Evolutionary conservation across 176 grass and related monocot species (phyloP), one percentile per base, ranked within the genome.

Genomic region (Oryza coarctata): DNA sequence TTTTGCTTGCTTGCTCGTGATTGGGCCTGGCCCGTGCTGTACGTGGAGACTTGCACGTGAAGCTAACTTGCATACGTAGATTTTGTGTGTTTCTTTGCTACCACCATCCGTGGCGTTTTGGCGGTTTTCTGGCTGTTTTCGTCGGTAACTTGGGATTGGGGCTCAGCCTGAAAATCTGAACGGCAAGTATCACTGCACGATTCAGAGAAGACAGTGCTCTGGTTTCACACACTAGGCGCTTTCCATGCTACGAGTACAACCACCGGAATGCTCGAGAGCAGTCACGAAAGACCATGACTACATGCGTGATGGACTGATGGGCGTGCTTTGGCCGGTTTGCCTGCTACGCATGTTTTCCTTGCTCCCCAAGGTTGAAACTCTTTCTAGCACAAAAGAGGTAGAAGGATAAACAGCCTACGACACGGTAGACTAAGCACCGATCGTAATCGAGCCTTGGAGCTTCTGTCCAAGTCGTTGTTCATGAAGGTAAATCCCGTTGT

Each of bases 41-140:
- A 89, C 71, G 65, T 85, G 77, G 65, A 81, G 71, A n/a, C 77
- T 89, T 89, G 87, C 67, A 89, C 82, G 77, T 80, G 65, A 85
- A 81, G 82, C 32, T 78, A 57, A 65, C 32, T 1, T 60, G 55
- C 55, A 60, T 63, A 33, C 45, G 36, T 35, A 68, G 0, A 67
- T 43, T 45, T 68, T 61, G 52, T 18, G 20, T 58, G 22, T 9
- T 57, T 52, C 43, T 3, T 45, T 15, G 12, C 3, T 47, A 47
- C 44, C 15, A 50, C 18, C 52, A 57, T n/a, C n/a, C n/a, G 5
- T 57, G 17, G 5, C 15, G 47, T 4, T 55, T 55, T 55, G 50
- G 18, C 49, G 6, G 15, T 52, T 52, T 52, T 50, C 47, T 6
- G 17, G 1, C 0, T 0, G 15, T 20, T 52, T 52, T 55, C 50